Base-by-base conservation (phyloP, 2,329 filamentous ascomycete genomes). In the Colletotrichum ledebouriae region DNA sequence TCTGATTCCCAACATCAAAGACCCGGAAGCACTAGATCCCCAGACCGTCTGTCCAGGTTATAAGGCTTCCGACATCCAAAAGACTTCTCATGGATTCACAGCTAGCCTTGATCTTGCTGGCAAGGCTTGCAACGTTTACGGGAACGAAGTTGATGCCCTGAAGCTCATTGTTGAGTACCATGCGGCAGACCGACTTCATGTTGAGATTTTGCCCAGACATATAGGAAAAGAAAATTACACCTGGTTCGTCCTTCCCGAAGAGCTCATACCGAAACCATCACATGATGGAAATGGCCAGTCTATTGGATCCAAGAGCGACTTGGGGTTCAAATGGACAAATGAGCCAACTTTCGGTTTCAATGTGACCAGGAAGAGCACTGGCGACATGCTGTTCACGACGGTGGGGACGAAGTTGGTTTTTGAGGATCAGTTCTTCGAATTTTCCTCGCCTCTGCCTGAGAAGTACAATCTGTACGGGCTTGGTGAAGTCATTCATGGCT, bases 371-470 rank as follows among this genome's bases (percentile, higher is more conserved):
- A 85, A 84, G 71, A 84, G 82, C 55, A 90, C 83, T 6, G 84
- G 87, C 0, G 91, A 94, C 74, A 83, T 89, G 0, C 79, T 94
- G 0, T 94, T 94, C 75, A 86, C 87, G 11, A 94, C 91, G 0
- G 78, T 82, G 17, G 89, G 88, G 4, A 87, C 83, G 2, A 85
- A 87, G 11, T 78, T 94, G 13, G 87, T 94, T 0, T 94, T 88
- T 73, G 91, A 94, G 74, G 86, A 94, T 72, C 92, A 94, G 73
- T 94, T 93, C 76, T 86, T 94, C 47, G 92, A 94, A 73, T 90
- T 94, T 71, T 84, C 84, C 5, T 90, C 89, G 17, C 76, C 83
- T 29, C 76, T 94, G 13, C 91, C 91, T 0, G 84, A 90, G 67
- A 86, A 91, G 57, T 94, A 94, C 78, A 94, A 94, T 71, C 76